phyloP scores from a whole-genome alignment of 768 basidiomycete species.

The Termitomyces bulborhizus region DNA sequence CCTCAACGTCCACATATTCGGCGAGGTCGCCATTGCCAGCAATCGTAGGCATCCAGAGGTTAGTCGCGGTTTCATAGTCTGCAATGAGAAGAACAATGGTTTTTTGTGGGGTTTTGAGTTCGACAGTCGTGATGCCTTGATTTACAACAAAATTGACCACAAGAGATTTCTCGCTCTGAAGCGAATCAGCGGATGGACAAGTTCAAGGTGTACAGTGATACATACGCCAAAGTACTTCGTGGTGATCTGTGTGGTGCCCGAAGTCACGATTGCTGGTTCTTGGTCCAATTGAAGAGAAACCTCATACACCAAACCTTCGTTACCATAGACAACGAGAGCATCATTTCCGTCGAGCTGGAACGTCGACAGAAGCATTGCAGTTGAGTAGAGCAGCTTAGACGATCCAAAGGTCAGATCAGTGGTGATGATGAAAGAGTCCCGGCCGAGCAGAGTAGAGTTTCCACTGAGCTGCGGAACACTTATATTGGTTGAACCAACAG shows the following conservation, averaged over 20 bases:
- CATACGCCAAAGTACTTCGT: constrained; percentile 7
- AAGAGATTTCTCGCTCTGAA: constrained; percentile 4
- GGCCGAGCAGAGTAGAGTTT: constrained; percentile 9
- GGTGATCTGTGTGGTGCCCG: constrained; percentile 7
- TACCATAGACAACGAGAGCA: constrained; percentile 12
- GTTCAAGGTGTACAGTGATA: not conserved
- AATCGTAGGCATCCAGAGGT: constrained; percentile 14
- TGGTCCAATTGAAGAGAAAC: constrained; percentile 3
- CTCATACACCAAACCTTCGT: constrained; percentile 9
- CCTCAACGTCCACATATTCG: constrained; percentile 8
- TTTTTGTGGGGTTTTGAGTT: not conserved
- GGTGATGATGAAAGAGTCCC: constrained; percentile 11
- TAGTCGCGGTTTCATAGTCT: constrained; percentile 12
- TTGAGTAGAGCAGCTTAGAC: constrained; percentile 10
- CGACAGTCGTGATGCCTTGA: constrained; percentile 8
- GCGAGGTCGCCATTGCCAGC: constrained; percentile 8
- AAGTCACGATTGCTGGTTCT: not conserved
- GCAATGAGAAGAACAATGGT: constrained; percentile 9
- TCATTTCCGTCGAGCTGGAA: constrained; percentile 10
- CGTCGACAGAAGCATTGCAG: constrained; percentile 13
- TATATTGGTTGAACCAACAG: constrained; percentile 7
- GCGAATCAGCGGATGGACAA: not conserved
- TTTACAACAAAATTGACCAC: constrained; percentile 6
- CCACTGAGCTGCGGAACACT: constrained; percentile 10
- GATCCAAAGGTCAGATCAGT: constrained; percentile 11